These are phyloP conservation scores for Cyclocybe cylindracea DNA, from an alignment of 768 basidiomycete species.

Conservation along the genomic window DNA sequence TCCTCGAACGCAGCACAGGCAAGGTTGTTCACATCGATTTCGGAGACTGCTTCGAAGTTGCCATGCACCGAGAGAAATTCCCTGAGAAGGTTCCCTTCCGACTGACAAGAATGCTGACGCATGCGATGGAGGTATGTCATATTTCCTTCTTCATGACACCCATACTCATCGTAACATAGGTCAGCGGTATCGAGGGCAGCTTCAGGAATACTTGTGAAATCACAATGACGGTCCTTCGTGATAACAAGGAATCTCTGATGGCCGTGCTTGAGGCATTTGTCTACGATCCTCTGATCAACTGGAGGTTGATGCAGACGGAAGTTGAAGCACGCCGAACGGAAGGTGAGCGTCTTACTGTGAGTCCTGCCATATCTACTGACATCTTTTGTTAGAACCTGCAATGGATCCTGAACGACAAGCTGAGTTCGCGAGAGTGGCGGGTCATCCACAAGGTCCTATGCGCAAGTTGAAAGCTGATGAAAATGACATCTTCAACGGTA, in stretches of 20 bases:
- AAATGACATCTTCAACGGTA: conserved; percentile 91
- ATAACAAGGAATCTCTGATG: conserved; percentile 99
- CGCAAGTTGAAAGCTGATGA: conserved; percentile 90
- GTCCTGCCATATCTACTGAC: conserved; percentile 3
- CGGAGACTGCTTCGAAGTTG: conserved; percentile 98
- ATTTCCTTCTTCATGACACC: background rate
- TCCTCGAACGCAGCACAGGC: conserved; percentile 88
- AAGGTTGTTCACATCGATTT: conserved; percentile 97
- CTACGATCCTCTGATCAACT: conserved; percentile 97
- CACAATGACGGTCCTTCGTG: conserved; percentile 94
- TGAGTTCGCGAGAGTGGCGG: conserved; percentile 67
- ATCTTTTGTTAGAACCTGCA: conserved; percentile 37
- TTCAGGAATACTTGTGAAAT: conserved; percentile 96
- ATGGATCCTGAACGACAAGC: conserved; percentile 53
- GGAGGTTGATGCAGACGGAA: conserved; percentile 89
- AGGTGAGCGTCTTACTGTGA: conserved; percentile 39
- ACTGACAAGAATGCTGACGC: conserved; percentile 95
- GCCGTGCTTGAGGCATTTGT: conserved; percentile 98
- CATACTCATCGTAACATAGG: conserved; percentile 45
- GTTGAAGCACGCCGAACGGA: conserved; percentile 70
- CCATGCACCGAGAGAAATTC: conserved; percentile 98
- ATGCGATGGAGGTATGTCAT: conserved; percentile 91
- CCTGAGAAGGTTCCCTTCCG: conserved; percentile 99
- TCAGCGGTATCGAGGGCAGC: conserved; percentile 97
- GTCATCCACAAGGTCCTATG: conserved; percentile 76